Base-by-base conservation (phyloP, 2,329 filamentous ascomycete genomes). In the Calonectria fujianensis region DNA sequence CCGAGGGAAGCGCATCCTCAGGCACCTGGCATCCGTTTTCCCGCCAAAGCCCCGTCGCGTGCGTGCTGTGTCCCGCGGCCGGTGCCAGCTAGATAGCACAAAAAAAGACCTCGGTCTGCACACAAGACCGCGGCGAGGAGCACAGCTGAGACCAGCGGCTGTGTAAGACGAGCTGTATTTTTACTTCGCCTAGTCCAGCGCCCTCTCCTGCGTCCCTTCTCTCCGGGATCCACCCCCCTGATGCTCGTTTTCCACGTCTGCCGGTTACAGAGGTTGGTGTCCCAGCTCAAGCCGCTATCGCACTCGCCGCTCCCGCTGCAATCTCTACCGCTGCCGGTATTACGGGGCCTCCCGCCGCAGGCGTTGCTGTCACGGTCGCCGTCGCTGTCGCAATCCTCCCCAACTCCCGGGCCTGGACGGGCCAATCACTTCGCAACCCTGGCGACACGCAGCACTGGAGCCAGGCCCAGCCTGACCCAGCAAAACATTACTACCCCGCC, bases 401-500 rank as follows among this genome's bases (percentile, higher is more conserved):
- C 45, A 52, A 35, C 74, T 73, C 74, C 67, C 68, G 66, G 76
- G 72, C 76, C 77, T 67, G 59, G 67, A 48, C 76, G 77, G 70
- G 79, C 80, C 80, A 81, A 81, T 81, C 74, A 81, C 66, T 74
- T 74, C 63, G 67, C 77, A 52, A 77, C 76, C 18, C 69, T 77
- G 70, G 65, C 80, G 72, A 76, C 80, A 79, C 78, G 77, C 75
- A 77, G 74, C 70, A 70, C 73, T 77, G 76, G 76, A 68, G 75
- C 75, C 79, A 75, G 79, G 73, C 78, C 72, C 69, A 66, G 73
- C 74, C 72, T 78, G 76, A 72, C 68, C 72, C 76, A 77, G 74
- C 79, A 75, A 48, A 76, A 71, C 69, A 63, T 48, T 45, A 70
- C 69, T 83, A 83, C 84, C 84, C 84, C 84, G 83, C 84, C 84